Conservation (phyloP, 192 early-diverging fungal species). For the Pilobolus umbonatus region DNA sequence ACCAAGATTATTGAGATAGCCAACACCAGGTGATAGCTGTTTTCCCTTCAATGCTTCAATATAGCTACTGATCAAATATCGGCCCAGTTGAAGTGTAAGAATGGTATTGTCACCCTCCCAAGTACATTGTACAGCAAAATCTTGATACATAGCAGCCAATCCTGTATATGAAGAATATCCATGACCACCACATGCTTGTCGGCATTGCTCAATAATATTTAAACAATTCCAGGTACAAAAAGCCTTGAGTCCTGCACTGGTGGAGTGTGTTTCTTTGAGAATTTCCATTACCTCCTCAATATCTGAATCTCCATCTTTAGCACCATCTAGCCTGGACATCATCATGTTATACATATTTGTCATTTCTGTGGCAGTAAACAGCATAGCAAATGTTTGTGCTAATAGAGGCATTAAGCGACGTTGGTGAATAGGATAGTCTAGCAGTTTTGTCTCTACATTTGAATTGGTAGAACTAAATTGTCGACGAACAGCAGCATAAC, state of each 20-base stretch:
- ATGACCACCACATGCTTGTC: conserved; percentile 88
- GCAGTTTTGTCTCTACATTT: conserved; percentile 77
- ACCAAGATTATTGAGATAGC: conserved; percentile 64
- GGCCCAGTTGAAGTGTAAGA: conserved; percentile 81
- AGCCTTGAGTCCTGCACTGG: conserved; percentile 86
- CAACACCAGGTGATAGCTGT: conserved; percentile 70
- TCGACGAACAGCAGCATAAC: conserved; percentile 88
- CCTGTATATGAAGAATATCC: conserved; percentile 93
- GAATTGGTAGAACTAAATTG: conserved; percentile 70
- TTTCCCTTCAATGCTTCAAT: conserved; percentile 70
- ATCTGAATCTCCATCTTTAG: conserved; percentile 56
- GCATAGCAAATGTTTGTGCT: conserved; percentile 86
- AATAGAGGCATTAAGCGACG: conserved; percentile 89
- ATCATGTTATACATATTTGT: conserved; percentile 68
- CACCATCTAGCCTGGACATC: conserved; percentile 70
- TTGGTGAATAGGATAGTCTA: conserved; percentile 94
- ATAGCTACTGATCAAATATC: conserved; percentile 75
- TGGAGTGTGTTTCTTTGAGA: conserved; percentile 89
- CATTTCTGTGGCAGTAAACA: conserved; percentile 85
- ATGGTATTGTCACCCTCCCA: conserved; percentile 93
- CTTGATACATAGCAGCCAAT: conserved; percentile 76
- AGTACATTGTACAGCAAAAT: conserved; percentile 89
- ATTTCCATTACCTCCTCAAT: conserved; percentile 63
- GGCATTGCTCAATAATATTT: conserved; percentile 86
- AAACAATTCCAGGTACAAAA: conserved; percentile 92